Conservation (phyloP, 768 basidiomycete species). For the Pisolithus albus region DNA sequence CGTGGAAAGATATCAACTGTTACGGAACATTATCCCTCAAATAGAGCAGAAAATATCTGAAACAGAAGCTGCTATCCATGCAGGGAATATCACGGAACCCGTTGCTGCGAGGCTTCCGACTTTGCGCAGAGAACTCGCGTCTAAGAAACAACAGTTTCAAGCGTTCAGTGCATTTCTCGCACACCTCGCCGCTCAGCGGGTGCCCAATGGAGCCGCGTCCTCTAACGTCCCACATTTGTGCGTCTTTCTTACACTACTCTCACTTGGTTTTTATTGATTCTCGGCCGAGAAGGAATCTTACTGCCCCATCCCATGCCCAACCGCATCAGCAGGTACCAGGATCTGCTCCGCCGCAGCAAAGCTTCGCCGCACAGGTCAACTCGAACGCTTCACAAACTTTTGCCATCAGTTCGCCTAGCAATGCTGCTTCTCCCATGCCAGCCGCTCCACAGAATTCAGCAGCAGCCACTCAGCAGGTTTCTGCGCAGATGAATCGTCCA, state of each 20-base stretch:
- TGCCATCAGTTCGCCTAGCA: constrained; percentile 12
- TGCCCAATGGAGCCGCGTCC: constrained; percentile 17
- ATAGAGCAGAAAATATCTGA: constrained; percentile 8
- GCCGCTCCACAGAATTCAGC: constrained; percentile 10
- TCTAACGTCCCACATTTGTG: constrained; percentile 30
- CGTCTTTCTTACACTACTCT: constrained; percentile 5
- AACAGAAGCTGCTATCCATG: constrained; percentile 1
- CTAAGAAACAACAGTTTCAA: constrained; percentile 34
- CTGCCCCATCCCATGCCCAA: constrained; percentile 2
- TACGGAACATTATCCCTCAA: constrained; percentile 8
- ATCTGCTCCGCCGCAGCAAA: constrained; percentile 16
- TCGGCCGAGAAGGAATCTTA: too few relatives aligned
- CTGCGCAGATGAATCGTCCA: constrained; percentile 26
- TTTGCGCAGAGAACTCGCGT: constrained; percentile 16
- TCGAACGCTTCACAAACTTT: constrained; percentile 12
- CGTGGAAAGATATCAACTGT: constrained; percentile 15
- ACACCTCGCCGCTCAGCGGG: constrained; percentile 17
- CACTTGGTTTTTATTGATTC: too few relatives aligned
- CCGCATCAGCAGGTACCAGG: constrained; percentile 10
- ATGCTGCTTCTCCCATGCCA: constrained; percentile 16
- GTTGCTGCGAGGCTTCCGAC: constrained; percentile 11
- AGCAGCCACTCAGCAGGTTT: constrained; percentile 22
- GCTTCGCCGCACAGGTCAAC: constrained; percentile 13
- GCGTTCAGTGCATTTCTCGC: constrained; percentile 31
- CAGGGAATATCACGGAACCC: constrained; percentile 14